These are phyloP conservation scores for Aquilaria agallochum DNA, from an alignment of 441 rosid genomes.

Conservation along the genomic window DNA sequence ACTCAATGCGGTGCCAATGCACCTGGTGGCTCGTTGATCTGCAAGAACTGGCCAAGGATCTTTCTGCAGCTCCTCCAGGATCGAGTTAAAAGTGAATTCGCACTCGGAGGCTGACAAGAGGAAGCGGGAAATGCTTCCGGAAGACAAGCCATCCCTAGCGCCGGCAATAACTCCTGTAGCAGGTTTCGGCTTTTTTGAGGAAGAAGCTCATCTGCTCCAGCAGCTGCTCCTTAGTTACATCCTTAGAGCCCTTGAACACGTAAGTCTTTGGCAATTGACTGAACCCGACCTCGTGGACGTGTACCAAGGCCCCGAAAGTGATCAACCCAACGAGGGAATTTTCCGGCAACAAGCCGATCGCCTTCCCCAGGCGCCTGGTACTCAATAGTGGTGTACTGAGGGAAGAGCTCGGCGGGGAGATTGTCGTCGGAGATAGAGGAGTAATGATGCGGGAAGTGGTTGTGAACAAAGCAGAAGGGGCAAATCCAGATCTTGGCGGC, in stretches of 20 bases:
- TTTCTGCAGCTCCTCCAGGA: conserved; percentile 78
- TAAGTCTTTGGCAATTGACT: conserved; percentile 64
- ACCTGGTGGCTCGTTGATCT: conserved; percentile 71
- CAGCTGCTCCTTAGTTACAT: conserved; percentile 68
- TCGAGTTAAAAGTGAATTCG: conserved; percentile 75
- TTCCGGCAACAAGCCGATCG: conserved; percentile 66
- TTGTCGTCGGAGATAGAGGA: conserved; percentile 65
- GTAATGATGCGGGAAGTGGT: conserved; percentile 69
- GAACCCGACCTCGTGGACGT: conserved; percentile 85
- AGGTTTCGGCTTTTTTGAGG: conserved; percentile 67
- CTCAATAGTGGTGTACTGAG: conserved; percentile 80
- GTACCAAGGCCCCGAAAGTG: conserved; percentile 68
- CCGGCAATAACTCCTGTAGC: conserved; percentile 85
- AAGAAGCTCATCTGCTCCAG: conserved; percentile 82
- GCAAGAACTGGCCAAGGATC: conserved; percentile 73
- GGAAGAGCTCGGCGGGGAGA: conserved; percentile 90
- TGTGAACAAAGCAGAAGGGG: conserved; percentile 84
- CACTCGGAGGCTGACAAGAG: conserved; percentile 81
- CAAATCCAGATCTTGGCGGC: conserved; percentile 82
- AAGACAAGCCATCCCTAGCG: conserved; percentile 77
- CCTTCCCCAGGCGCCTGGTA: conserved; percentile 57
- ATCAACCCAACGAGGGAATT: conserved; percentile 71
- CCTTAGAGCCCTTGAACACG: conserved; percentile 78
- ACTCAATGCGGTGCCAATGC: conserved; percentile 79
- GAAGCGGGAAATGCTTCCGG: conserved; percentile 81